Evolutionary conservation across 345 rosid genomes (phyloP).

Genomic region (Acer yangbiense): DNA sequence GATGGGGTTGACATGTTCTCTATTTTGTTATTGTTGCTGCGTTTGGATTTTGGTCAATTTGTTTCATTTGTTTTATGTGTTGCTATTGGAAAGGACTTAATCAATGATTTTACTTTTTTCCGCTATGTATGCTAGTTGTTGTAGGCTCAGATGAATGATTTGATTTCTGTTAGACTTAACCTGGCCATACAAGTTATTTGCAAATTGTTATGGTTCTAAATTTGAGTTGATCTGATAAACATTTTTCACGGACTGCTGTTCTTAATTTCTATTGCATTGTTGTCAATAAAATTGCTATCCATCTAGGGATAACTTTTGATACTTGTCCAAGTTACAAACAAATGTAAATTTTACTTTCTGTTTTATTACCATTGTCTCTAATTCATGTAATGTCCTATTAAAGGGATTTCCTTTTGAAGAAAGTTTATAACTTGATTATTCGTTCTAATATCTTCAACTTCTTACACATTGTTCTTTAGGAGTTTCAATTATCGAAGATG

Average conservation of each 20-base stretch:
- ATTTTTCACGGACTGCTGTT: background rate
- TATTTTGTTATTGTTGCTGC: background rate
- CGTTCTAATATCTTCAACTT: background rate
- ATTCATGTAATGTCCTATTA: background rate
- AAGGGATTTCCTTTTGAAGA: background rate
- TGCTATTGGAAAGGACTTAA: background rate
- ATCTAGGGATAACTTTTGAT: background rate
- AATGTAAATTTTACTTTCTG: background rate
- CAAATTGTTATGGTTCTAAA: background rate
- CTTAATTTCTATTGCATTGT: background rate
- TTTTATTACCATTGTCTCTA: background rate
- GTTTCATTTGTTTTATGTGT: background rate
- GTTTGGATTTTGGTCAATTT: background rate
- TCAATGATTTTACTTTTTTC: background rate
- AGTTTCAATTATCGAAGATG: constrained; percentile 73
- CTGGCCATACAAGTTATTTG: background rate
- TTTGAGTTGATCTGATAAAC: background rate
- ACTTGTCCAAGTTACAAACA: background rate
- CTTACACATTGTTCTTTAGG: constrained; percentile 42
- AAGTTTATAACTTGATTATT: background rate
- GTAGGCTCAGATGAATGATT: background rate
- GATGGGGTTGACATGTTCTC: background rate
- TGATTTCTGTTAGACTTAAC: background rate
- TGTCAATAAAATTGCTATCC: background rate
- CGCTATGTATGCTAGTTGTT: background rate